phyloP scores from a whole-genome alignment of 495 filamentous ascomycete genomes.

The Hypoxylon trugodes region DNA sequence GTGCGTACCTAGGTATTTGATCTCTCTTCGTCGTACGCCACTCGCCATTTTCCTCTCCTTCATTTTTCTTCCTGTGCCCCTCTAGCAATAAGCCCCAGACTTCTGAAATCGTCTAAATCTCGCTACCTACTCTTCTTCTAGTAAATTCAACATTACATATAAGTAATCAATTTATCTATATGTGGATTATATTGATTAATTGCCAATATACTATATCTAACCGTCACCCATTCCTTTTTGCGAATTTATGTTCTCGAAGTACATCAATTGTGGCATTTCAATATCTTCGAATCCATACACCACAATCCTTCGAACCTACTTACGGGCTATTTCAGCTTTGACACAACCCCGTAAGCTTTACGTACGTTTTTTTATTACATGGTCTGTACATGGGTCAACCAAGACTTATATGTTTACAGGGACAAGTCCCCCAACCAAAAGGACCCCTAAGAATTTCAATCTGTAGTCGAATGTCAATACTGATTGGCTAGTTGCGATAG shows the following conservation, averaged over 20 bases:
- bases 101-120: too few species aligned
- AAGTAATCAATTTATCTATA: background rate
- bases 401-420: conserved; percentile 5
- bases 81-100: too few species aligned
- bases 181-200: background rate
- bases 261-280: background rate
- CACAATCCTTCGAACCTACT: conserved; percentile 3
- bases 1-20: background rate
- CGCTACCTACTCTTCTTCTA: background rate
- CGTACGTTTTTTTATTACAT: background rate
- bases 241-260: too few species aligned
- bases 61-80: background rate
- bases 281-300: conserved; percentile 24
- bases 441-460: conserved; percentile 29
- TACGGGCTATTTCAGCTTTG: background rate
- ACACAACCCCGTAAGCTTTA: background rate
- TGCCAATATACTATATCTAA: background rate
- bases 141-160: background rate
- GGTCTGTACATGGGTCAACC: conserved; percentile 14
- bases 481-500: conserved; percentile 41
- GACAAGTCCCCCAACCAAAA: conserved; percentile 5
- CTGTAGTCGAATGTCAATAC: conserved; percentile 33
- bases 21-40: background rate
- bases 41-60: background rate
- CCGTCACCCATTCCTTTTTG: background rate